These are phyloP conservation scores for Pseudozyma tsukubaensis DNA, from an alignment of 1,284 basidiomycete species.

Conservation along the genomic window DNA sequence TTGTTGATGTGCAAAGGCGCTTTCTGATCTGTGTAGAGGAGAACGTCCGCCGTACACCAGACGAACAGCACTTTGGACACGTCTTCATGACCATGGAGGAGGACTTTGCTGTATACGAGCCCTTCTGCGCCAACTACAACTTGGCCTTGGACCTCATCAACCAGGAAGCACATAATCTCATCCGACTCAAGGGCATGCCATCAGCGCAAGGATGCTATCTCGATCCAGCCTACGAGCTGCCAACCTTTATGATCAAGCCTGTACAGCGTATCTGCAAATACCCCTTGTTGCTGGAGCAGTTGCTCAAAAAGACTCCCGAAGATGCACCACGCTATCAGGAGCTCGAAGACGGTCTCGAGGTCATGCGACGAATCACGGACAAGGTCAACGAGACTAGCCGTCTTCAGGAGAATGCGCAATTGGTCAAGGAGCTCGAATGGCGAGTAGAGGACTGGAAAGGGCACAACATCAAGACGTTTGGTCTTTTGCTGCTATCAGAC, in stretches of 20 bases:
- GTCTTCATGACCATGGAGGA: constrained; percentile 80
- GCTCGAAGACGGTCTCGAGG: constrained; percentile 82
- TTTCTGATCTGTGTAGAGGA: constrained; percentile 86
- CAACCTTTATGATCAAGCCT: constrained; percentile 82
- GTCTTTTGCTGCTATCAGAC: constrained; percentile 90
- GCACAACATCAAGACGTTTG: constrained; percentile 92
- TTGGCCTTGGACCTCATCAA: constrained; percentile 84
- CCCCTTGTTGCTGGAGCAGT: constrained; percentile 73
- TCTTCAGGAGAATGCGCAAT: constrained; percentile 81
- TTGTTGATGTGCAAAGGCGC: constrained; percentile 95
- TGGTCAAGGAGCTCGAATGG: constrained; percentile 86
- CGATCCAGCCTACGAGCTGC: constrained; percentile 77
- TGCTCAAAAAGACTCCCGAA: constrained; percentile 75
- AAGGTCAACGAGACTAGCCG: constrained; percentile 96
- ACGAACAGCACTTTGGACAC: constrained; percentile 75
- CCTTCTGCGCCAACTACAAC: constrained; percentile 88
- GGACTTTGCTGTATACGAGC: constrained; percentile 78
- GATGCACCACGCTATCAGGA: constrained; percentile 75
- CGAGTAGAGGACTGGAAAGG: constrained; percentile 99
- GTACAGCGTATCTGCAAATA: constrained; percentile 84
- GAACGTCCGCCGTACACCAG: constrained; percentile 73
- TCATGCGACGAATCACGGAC: constrained; percentile 92
- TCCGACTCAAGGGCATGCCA: constrained; percentile 55
- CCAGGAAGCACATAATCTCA: constrained; percentile 55
- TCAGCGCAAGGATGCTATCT: constrained; percentile 65